A percentile compares a stretch with the other conserved stretches of the same genome.
These are phyloP conservation scores for Naegleria lovaniensis DNA, from an alignment of 208 protist species.

Conservation along the genomic window DNA sequence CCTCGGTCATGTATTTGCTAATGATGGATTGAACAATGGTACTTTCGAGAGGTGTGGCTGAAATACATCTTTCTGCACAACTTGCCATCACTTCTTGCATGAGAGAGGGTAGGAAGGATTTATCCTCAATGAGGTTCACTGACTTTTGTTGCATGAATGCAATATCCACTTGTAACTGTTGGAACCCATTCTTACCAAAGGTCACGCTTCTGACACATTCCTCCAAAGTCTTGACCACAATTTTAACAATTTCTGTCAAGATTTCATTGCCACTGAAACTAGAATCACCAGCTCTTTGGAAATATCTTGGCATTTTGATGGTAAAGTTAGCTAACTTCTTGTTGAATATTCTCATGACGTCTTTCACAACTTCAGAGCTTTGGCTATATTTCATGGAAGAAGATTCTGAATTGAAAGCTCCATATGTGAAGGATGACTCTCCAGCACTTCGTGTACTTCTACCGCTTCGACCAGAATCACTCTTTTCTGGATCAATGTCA, in stretches of 20 bases:
- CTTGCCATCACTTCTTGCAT: not conserved
- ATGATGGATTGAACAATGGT: not conserved
- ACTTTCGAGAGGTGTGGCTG: not conserved
- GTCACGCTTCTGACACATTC: slow-evolving; percentile 18
- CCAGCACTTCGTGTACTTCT: not conserved
- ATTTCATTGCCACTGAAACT: not conserved
- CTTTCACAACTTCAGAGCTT: not conserved
- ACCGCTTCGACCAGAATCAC: not conserved
- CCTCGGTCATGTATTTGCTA: not conserved
- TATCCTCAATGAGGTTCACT: not conserved
- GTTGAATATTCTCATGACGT: slow-evolving; percentile 18
- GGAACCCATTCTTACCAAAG: slow-evolving; percentile 26
- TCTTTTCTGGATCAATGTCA: not conserved
- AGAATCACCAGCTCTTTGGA: not conserved
- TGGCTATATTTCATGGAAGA: not conserved
- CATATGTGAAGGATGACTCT: not conserved
- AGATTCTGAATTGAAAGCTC: not conserved
- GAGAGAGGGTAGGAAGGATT: not conserved
- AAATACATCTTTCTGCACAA: not conserved
- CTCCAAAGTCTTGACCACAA: slow-evolving; percentile 7
- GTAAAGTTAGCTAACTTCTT: not conserved
- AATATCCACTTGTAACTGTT: slow-evolving; percentile 30
- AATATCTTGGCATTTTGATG: not conserved
- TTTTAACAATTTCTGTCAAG: slow-evolving; percentile 7
- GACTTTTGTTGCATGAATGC: not conserved